Base-by-base conservation (phyloP, 352 stramenopile genomes). In the Phytophthora hybrid region DNA sequence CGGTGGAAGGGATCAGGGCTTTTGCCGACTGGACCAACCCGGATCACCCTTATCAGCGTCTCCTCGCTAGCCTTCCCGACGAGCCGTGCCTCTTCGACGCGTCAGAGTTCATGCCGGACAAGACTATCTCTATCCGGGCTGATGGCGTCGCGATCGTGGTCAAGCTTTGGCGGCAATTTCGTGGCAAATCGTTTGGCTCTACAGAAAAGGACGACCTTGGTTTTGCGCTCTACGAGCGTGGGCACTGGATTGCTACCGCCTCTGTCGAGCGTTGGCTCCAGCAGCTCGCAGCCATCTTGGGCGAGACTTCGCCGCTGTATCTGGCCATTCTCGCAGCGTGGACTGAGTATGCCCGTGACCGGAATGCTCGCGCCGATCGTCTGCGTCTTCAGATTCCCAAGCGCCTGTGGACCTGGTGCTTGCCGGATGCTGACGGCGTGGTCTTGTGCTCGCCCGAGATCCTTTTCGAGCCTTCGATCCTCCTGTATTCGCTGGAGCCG, bases 401-500 rank as follows among this genome's bases (percentile, higher is more conserved):
- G 8, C 39, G 58, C 5, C 44, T 11, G 4, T 55, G 58, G 41
- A 14, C 29, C 2, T 52, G 41, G 39, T 41, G 39, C 3, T 1
- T 55, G 8, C 18, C 14, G 19, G 19, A 37, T 4, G 9, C 18
- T 1, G 16, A 14, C 11, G 39, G 16, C 9, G 21, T 19, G 21
- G 3, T 9, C 5, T 34, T 5, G 3, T 19, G 3, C 2, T 6
- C 23, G 16, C 16, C 58, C 1, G 58, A 55, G 18, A 16, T 26
- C 0, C 5, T 55, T 26, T n/a, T 63, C 21, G 58, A 63, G 13
- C 58, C 58, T 13, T 29, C 31, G 2, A 14, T 49, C 13, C 56
- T 63, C 11, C 19, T 32, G 11, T 63, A 53, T 9, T 63, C 56
- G 37, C 52, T 63, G 19, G 39, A 63, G 39, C 16, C 34, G 1